These are phyloP conservation scores for Viola odorata DNA, from an alignment of 345 rosid species.

Conservation along the genomic window DNA sequence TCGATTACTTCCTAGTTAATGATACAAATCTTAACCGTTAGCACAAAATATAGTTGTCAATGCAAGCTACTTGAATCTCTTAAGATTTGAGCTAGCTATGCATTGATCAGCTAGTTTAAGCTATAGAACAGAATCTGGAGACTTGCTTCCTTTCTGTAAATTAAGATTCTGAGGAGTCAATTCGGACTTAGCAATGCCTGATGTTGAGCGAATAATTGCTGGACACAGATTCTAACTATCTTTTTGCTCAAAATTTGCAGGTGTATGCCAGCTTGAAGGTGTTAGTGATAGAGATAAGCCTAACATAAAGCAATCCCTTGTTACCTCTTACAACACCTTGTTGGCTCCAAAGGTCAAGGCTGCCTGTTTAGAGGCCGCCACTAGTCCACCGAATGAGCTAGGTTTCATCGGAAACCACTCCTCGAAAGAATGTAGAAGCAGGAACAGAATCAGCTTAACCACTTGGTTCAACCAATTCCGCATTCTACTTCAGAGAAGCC, in stretches of 20 bases:
- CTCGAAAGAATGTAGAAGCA: conserved; percentile 13
- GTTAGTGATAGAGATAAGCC: conserved; percentile 58
- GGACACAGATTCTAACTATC: no score
- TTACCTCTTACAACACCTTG: conserved; percentile 44
- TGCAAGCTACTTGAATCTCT: no score
- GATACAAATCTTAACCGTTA: no score
- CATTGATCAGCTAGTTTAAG: no score
- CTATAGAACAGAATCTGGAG: no score
- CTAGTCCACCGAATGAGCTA: conserved; percentile 19
- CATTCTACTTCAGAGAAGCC: conserved; percentile 71
- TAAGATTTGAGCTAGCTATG: no score
- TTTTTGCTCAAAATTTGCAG: conserved; percentile 29
- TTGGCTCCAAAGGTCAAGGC: conserved; percentile 61
- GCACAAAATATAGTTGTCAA: no score
- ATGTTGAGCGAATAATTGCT: no score
- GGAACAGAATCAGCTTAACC: conserved; percentile 18
- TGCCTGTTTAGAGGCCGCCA: conserved; percentile 33
- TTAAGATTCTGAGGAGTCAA: no score
- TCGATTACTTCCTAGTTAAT: no score
- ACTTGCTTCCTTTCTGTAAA: no score
- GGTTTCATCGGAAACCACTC: conserved; percentile 9
- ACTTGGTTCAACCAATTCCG: conserved; percentile 70
- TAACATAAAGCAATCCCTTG: conserved; percentile 50
- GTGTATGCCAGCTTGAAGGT: conserved; percentile 53
- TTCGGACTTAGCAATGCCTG: no score